Conservation (phyloP, 257 asterid species). For the Coffea canephora region DNA sequence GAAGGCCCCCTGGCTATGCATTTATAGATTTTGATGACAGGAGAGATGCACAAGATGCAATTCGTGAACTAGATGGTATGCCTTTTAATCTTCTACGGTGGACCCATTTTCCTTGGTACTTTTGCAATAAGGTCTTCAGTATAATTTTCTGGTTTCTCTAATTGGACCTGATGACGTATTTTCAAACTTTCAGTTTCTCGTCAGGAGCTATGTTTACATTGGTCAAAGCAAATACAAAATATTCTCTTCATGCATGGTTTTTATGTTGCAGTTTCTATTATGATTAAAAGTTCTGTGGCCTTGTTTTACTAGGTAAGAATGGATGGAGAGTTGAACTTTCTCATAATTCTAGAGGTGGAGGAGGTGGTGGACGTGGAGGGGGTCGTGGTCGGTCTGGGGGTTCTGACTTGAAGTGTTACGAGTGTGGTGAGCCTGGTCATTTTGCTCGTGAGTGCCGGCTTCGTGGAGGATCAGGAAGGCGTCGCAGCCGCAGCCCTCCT, state of each 20-base stretch:
- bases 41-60: slow-evolving; percentile 95
- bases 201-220: not conserved
- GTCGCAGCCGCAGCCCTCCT: slow-evolving; percentile 93
- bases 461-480: slow-evolving; percentile 75
- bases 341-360: slow-evolving; percentile 80
- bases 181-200: not conserved
- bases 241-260: not conserved
- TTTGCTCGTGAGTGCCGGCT: slow-evolving; percentile 89
- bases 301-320: slow-evolving; percentile 62
- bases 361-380: slow-evolving; percentile 64
- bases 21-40: slow-evolving; percentile 86
- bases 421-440: slow-evolving; percentile 97
- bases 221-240: not conserved
- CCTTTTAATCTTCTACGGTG: not conserved
- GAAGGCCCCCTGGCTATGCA: slow-evolving; percentile 96
- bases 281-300: not conserved
- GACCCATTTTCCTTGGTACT: not conserved
- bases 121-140: not conserved
- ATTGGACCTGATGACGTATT: not conserved
- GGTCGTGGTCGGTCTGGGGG: slow-evolving; percentile 77
- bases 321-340: slow-evolving; percentile 99
- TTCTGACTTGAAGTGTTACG: slow-evolving; percentile 87
- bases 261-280: not conserved
- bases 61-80: slow-evolving; percentile 75
- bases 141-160: not conserved